Evolutionary conservation across 2,329 filamentous ascomycete species (phyloP).

Genomic region (Aspergillus sp.): DNA sequence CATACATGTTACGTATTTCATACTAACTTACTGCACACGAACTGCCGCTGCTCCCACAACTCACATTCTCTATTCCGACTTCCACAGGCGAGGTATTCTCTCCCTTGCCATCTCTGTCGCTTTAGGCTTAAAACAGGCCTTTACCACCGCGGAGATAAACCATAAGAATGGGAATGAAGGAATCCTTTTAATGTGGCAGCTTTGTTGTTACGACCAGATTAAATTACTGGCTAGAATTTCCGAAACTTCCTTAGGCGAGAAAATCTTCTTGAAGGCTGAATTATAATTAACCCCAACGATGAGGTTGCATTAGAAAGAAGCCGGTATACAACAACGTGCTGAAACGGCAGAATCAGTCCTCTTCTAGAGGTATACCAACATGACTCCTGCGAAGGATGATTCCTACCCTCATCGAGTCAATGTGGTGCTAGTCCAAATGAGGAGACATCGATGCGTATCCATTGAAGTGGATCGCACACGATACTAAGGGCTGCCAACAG

Average conservation of each 20-base stretch:
- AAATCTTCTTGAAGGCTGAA: too few relatives aligned
- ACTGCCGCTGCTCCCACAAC: background rate
- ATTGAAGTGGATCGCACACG: conserved; percentile 26
- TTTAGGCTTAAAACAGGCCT: background rate
- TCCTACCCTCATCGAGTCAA: background rate
- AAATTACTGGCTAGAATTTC: too few relatives aligned
- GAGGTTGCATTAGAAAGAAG: too few relatives aligned
- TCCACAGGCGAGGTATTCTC: background rate
- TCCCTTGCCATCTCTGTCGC: background rate
- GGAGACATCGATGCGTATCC: too few relatives aligned
- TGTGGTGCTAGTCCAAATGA: background rate
- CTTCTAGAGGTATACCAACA: too few relatives aligned
- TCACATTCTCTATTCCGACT: background rate
- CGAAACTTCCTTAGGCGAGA: too few relatives aligned
- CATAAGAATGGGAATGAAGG: background rate
- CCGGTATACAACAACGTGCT: too few relatives aligned
- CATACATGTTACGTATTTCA: background rate
- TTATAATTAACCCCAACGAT: too few relatives aligned
- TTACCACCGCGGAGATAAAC: background rate
- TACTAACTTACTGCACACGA: background rate
- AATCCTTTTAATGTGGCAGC: background rate
- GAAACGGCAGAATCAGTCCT: too few relatives aligned
- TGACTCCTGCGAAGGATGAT: background rate
- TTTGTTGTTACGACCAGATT: background rate
- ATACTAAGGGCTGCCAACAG: conserved; percentile 19